Conservation (phyloP, 441 rosid species). For the Populus tomentosa region DNA sequence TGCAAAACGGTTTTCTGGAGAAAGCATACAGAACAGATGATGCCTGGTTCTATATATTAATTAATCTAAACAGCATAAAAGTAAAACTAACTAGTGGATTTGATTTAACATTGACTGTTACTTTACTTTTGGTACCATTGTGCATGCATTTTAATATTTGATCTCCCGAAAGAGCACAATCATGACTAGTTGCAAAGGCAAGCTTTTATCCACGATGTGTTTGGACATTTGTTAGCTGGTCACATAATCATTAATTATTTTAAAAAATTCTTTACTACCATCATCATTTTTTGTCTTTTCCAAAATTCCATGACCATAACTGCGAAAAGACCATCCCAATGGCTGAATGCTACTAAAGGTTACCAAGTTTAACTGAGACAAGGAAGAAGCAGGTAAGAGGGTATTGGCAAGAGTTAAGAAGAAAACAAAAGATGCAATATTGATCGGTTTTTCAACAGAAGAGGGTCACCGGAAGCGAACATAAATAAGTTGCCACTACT, state of each 20-base stretch:
- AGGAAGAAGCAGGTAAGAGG: not conserved
- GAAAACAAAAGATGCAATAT: not conserved
- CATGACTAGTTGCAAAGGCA: not conserved
- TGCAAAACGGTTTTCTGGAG: not conserved
- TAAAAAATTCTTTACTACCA: not conserved
- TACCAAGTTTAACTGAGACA: not conserved
- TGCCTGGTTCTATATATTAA: not conserved
- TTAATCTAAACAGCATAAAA: not conserved
- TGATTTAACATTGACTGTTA: not conserved
- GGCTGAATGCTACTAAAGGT: not conserved
- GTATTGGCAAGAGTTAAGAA: not conserved
- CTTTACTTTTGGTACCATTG: not conserved
- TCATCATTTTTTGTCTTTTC: not conserved
- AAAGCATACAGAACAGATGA: not conserved
- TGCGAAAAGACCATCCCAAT: too few species aligned
- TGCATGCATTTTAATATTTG: not conserved
- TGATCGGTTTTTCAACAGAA: not conserved
- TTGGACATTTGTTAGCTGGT: not conserved
- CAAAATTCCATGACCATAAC: not conserved
- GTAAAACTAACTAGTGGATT: not conserved
- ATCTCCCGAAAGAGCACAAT: not conserved
- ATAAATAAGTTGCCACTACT: not conserved
- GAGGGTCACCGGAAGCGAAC: too few species aligned
- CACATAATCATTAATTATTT: not conserved
- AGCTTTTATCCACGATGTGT: not conserved